Evolutionary conservation across 148 eudicot genomes (phyloP), one percentile per base, ranked within the genome.

Genomic region (Camellia granthamiana): DNA sequence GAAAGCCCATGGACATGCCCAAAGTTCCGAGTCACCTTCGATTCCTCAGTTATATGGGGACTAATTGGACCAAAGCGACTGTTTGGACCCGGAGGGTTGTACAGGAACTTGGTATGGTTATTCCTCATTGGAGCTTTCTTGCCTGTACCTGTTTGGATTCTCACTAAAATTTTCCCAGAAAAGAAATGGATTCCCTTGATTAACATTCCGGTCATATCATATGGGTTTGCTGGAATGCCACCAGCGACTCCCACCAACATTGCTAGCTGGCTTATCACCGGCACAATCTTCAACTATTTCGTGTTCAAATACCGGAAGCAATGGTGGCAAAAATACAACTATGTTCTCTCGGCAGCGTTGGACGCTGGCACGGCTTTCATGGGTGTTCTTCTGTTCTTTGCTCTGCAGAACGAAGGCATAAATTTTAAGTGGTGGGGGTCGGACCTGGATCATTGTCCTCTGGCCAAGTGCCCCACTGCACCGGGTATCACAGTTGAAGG

Each of bases 1-100:
- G 96, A 94, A 75, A 97, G 99, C 81, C 99, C 99, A 7, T 97
- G 99, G 99, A 94, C 98, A 8, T 97, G 99, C 85, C 99, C 99
- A 42, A 94, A 94, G 78, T 97, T 97, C 86, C 83, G 93, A 61
- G 98, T 97, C 62, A 94, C 98, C 7, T 97, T 97, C 54, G 99
- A 97, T 81, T 92, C 98, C 13, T 94, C 99, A 0, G 98, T 97
- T 23, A 94, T 97, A 42, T 97, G 99, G 99, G 99, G 99, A 21
- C 91, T 97, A 78, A 94, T 97, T 64, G 99, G 99, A n/a, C 99
- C 99, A 9, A 64, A 69, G 23, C 81, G 98, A 77, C 90, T 97
- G 2, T 97, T 97, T 44, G 99, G 99, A 10, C 88, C 89, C 1
- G 93, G 97, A 46, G 99, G 93, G 60, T 66, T 94, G 75, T 97